Evolutionary conservation across 1,284 basidiomycete species (phyloP).

Genomic region (Xerocomus minutiporus): DNA sequence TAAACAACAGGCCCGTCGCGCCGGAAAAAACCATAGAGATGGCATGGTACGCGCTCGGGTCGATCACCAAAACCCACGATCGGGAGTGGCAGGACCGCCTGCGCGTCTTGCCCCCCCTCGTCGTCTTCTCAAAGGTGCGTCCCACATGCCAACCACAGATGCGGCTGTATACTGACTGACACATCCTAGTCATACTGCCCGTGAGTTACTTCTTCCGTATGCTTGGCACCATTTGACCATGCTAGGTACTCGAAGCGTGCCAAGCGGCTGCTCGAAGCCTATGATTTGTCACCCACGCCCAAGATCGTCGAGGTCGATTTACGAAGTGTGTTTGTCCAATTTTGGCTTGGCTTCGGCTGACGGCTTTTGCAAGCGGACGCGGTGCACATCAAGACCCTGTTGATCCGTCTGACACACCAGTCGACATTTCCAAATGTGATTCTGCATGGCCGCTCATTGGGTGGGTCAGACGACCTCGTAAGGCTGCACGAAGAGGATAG

Average conservation of each 20-base stretch:
- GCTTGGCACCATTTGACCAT: neutral
- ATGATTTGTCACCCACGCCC: constrained; percentile 65
- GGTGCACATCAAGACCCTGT: constrained; percentile 57
- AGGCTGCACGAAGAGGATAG: constrained; percentile 17
- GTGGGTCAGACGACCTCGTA: constrained; percentile 66
- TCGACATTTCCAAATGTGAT: constrained; percentile 75
- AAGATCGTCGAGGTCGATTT: constrained; percentile 72
- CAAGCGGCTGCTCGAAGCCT: constrained; percentile 63
- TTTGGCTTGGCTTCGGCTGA: neutral
- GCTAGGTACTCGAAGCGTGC: constrained; percentile 62
- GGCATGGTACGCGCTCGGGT: constrained; percentile 41
- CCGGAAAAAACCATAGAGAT: constrained; percentile 44
- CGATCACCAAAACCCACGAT: constrained; percentile 4
- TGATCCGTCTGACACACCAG: constrained; percentile 61
- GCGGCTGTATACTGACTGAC: neutral
- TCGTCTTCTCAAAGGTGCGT: constrained; percentile 76
- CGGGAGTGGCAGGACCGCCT: constrained; percentile 47
- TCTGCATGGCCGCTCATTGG: constrained; percentile 60
- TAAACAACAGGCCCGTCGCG: constrained; percentile 38
- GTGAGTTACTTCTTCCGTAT: constrained; percentile 34
- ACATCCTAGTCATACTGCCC: constrained; percentile 61
- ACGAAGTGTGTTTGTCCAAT: constrained; percentile 41
- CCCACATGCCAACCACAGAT: neutral
- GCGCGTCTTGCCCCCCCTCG: constrained; percentile 52
- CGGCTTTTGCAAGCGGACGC: constrained; percentile 49